Evolutionary conservation across 1,284 basidiomycete species (phyloP), one percentile per base, ranked within the genome.

Genomic region (Ceratobasidium sp.): DNA sequence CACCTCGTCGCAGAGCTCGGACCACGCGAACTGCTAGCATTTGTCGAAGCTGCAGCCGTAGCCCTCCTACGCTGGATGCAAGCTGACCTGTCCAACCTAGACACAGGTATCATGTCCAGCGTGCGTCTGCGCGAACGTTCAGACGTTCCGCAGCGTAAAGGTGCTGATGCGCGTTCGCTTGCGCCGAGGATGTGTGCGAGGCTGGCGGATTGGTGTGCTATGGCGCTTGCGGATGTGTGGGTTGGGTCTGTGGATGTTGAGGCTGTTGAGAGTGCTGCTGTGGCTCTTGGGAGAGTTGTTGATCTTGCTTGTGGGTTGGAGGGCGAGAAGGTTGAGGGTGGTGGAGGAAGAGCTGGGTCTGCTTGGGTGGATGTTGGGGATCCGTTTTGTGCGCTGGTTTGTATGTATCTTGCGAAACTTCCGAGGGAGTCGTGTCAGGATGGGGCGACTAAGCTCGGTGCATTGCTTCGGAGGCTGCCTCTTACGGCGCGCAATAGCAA

Each of bases 341-440:
- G 32, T 5, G 52, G 28, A 26, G 7, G 43, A 26, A 43, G 13
- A 21, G 35, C 26, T 9, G 26, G 41, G 5, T 30, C 61, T 8
- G 38, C 35, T n/a, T 66, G 63, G 52, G 43, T 71, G 0, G 67
- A 71, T 32, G 67, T 71, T 13, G 46, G 55, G 7, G 67, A 71
- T 43, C 67, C 67, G 32, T 71, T 71, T 46, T 71, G 67, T 30
- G 67, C 55, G 11, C 38, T 71, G 50, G 35, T 55, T 1, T 71
- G 55, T 11, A 44, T 59, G 0, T 71, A 58, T 16, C 21, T 71
- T 2, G 21, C 67, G 1, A 69, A 32, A 43, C 4, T 2, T 44
- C 52, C 52, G 4, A 58, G 35, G 55, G 30, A 41, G 38, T 5
- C 55, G 2, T 38, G 35, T 38, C n/a, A 11, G 6, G 23, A n/a